Base-by-base conservation (phyloP, 148 eudicot species). In the Camellia japonica region DNA sequence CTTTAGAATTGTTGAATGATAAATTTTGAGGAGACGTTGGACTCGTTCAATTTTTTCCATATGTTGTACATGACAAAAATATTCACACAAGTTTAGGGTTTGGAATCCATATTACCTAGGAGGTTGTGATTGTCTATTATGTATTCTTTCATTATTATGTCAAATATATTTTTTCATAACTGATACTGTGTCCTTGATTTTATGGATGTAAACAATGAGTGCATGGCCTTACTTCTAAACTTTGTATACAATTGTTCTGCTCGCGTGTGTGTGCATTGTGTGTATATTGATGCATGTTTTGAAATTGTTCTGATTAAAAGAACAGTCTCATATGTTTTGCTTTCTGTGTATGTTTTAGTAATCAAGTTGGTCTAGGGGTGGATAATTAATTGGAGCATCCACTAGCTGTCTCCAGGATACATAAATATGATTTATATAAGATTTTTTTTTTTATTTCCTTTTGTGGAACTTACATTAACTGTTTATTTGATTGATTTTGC, bases 401-500 rank as follows among this genome's bases (percentile, higher is more conserved):
- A 69, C 42, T 74, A 43, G 20, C 67, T 15, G 23, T n/a, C 30
- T 71, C 6, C 38, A 46, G 23, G 38, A 30, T 30, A 14, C 18
- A 49, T 19, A 14, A 8, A 20, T 7, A 51, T 71, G 11, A 3
- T 49, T 18, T 47, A 46, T 41, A 47, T 4, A 30, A 30, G 44
- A 3, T 30, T 0, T 71, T 47, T 6, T 6, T 19, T 75, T 75
- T 75, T 4, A 65, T 20, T 12, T 11, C 41, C 7, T 46, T 62
- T 44, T 30, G 38, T 30, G 7, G 23, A 74, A 74, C 30, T 23
- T 15, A 42, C 8, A 19, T 56, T 68, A 8, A 44, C 43, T 68
- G 7, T 65, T 51, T 49, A 61, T 68, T 30, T 54, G 47, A 65
- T 78, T 15, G 43, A 11, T 55, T 52, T 79, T 79, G 73, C 83